These are phyloP conservation scores for Pulveroboletus sp. DNA, from an alignment of 1,284 basidiomycete species.

Conservation along the genomic window DNA sequence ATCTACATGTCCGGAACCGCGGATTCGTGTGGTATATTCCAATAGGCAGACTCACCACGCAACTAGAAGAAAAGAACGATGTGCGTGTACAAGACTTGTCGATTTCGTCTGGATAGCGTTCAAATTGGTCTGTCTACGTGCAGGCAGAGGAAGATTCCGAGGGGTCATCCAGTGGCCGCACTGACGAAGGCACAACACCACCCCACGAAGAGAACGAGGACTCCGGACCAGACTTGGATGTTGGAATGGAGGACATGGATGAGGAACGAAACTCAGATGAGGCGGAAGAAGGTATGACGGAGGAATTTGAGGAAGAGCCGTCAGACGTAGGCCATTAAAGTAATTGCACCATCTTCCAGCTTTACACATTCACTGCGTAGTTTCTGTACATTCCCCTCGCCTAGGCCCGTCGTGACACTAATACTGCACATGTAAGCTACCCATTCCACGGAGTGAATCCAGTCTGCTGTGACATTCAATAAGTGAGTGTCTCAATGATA, in stretches of 20 bases:
- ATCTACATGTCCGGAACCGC: constrained; percentile 57
- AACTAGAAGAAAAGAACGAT: constrained; percentile 82
- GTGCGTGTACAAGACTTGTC: constrained; percentile 43
- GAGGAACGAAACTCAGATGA: constrained; percentile 46
- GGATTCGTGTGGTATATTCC: constrained; percentile 71
- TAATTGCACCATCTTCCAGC: not conserved
- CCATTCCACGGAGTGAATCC: not conserved
- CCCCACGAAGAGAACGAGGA: constrained; percentile 59
- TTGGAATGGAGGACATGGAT: constrained; percentile 72
- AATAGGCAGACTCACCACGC: constrained; percentile 69
- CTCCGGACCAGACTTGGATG: constrained; percentile 61
- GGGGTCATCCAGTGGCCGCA: constrained; percentile 35
- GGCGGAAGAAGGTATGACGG: constrained; percentile 28
- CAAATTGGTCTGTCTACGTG: not conserved
- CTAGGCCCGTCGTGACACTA: not conserved
- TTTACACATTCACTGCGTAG: constrained; percentile 1
- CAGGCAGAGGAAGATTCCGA: constrained; percentile 50
- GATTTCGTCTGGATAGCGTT: not conserved
- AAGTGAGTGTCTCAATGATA: constrained; percentile 79
- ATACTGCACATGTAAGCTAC: not conserved
- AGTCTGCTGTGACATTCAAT: too few species aligned
- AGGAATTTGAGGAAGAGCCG: constrained; percentile 36
- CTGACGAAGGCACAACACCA: constrained; percentile 47
- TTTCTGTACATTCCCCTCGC: not conserved
- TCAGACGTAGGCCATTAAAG: constrained; percentile 21